These are phyloP conservation scores for Tagetes erecta DNA, from an alignment of 129 eudicot genomes.

Conservation along the genomic window DNA sequence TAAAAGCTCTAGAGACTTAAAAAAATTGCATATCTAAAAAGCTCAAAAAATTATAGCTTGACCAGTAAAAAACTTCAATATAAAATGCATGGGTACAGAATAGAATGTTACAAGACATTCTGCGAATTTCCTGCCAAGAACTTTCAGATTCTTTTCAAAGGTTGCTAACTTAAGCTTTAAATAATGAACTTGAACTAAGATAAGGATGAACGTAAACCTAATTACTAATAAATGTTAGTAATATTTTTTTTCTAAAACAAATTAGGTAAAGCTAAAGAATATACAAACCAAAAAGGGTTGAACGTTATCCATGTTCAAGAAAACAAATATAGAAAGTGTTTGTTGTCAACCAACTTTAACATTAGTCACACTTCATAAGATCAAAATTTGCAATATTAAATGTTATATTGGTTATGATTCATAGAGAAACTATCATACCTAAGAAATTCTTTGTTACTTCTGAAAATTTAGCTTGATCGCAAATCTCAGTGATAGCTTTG, in stretches of 20 bases:
- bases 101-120: not conserved
- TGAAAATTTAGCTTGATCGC: conserved; percentile 66
- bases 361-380: not conserved
- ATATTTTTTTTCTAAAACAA: not conserved
- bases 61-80: not conserved
- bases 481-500: conserved; percentile 63
- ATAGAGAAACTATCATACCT: conserved; percentile 38
- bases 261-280: not conserved
- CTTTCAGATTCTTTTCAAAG: not conserved
- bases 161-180: not conserved
- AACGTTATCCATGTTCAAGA: not conserved
- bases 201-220: not conserved
- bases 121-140: not conserved
- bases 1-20: not conserved
- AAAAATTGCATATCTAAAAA: not conserved
- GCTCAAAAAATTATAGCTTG: not conserved
- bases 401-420: conserved; percentile 2
- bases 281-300: not conserved
- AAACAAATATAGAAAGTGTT: not conserved
- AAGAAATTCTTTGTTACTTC: conserved; percentile 75
- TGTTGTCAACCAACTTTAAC: not conserved
- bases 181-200: not conserved
- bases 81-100: not conserved
- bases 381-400: not conserved
- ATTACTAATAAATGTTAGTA: not conserved